Percentiles rank a stretch among this genome's conserved stretches.
Conservation (phyloP, 2,329 filamentous ascomycete genomes). For the Pseudocercospora vitis region DNA sequence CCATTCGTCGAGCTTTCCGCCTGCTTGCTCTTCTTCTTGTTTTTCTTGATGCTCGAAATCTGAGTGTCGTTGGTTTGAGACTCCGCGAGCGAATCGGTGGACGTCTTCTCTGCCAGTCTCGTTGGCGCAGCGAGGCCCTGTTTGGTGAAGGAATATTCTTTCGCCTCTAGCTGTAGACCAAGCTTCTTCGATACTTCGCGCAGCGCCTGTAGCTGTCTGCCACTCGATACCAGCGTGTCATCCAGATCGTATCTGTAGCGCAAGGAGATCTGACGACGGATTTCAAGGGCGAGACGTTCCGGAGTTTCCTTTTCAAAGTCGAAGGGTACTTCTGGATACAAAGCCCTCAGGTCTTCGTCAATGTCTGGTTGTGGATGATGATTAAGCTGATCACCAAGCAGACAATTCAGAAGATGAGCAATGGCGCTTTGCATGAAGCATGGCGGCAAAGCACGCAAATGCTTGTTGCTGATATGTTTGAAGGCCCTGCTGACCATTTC, state of each 20-base stretch:
- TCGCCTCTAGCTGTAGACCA: constrained; percentile 81
- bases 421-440: constrained; percentile 77
- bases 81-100: constrained; percentile 33
- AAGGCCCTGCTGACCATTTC: constrained; percentile 96
- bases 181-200: constrained; percentile 87
- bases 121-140: constrained; percentile 23
- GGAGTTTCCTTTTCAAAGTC: constrained; percentile 78
- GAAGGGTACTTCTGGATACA: constrained; percentile 82
- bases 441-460: constrained; percentile 76
- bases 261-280: constrained; percentile 68
- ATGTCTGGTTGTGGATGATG: constrained; percentile 74
- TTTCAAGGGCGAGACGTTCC: constrained; percentile 65
- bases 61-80: constrained; percentile 39
- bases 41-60: constrained; percentile 40
- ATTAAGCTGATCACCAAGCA: constrained; percentile 77
- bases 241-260: constrained; percentile 77
- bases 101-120: constrained; percentile 30
- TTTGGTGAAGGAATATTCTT: constrained; percentile 69
- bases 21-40: constrained; percentile 61
- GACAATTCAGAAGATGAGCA: constrained; percentile 88
- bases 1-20: constrained; percentile 51
- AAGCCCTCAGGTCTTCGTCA: constrained; percentile 68
- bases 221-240: constrained; percentile 63
- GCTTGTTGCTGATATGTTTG: constrained; percentile 83
- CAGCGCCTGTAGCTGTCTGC: constrained; percentile 78